Base-by-base conservation (phyloP, 192 early-diverging fungal genomes). In the Coemansia sp. region DNA sequence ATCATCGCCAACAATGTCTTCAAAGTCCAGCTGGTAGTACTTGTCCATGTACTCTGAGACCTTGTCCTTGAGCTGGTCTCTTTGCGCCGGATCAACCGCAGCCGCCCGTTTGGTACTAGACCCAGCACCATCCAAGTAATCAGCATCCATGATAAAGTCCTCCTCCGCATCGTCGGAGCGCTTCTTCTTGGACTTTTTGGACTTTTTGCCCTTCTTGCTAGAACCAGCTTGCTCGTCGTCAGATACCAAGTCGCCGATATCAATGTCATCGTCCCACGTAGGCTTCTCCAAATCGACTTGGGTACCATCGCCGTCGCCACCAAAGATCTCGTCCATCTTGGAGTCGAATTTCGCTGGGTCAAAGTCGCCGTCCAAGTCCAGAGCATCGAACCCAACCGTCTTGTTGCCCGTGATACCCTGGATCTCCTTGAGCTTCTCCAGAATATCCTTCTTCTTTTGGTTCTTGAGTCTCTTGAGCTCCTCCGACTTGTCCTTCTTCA, bases 381-480 rank as follows among this genome's bases (percentile, higher is more conserved):
- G 67, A 16, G 90, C 83, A 28, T 94, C 89, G 43, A 97, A 84
- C 34, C 88, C 91, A 61, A 88, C 83, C 3, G 38, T 80, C 34
- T 70, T 73, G 68, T 90, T 91, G 39, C 90, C 91, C 18, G 91
- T 92, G 47, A 97, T 93, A 55, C 91, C 86, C 72, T 91, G 87
- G 64, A 99, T 96, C 73, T 93, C 86, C 58, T 87, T 83, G 34
- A 99, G 84, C 36, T 90, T 88, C 36, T 90, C 85, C 35, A 86
- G 79, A 56, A 97, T 91, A 66, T 94, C 93, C 75, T 88, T 86
- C 72, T 88, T 92, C 86, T 96, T 97, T 42, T 91, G 75, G 72
- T 95, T 95, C 86, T 95, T 95, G 42, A 96, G 76, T 56, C 91
- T 87, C 74, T 94, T 94, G 31, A 97, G 86, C 69, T 96, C 95